Evolutionary conservation across 2,329 filamentous ascomycete species (phyloP), one percentile per base, ranked within the genome.

Genomic region (Botrytis paeoniae): DNA sequence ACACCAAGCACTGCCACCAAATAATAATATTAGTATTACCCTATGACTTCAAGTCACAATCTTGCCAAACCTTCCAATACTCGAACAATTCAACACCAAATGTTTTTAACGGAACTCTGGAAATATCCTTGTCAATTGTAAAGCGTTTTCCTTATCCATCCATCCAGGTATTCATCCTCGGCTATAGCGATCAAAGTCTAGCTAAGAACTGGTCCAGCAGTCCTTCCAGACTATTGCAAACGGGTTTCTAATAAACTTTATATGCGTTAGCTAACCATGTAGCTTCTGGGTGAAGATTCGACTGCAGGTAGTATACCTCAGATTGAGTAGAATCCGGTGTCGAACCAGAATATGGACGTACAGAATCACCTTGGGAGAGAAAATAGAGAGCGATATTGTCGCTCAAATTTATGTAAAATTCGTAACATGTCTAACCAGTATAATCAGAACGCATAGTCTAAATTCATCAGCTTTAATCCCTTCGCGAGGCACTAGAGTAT

Each of bases 291-390:
- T 59, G 54, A 32, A 20, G 0, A 59, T 59, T 2, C 4, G 22
- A 25, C 45, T 25, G 22, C 10, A 2, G 10, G 43, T 48, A 48
- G 22, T 25, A 48, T 25, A 51, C 4, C 45, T 51, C 45, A 3
- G 45, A 14, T 51, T 51, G 45, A 51, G 10, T 51, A 25, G 4
- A 25, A 6, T 1, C 22, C 14, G 4, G 0, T 9, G 4, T 51
- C 45, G 45, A 2, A 10, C 45, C 20, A 25, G 22, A 51, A 3
- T 1, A 25, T 51, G 1, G 10, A 1, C 9, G 22, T 51, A 14
- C 1, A 10, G 0, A 12, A 25, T 14, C 1, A 25, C 10, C 10
- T 7, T 8, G 1, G 4, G 14, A 4, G 0, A 3, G 1, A 0
- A 25, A 2, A 51, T 22, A 25, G 22, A 51, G 10, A 25, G 9